Evolutionary conservation across 2,329 filamentous ascomycete species (phyloP).

Genomic region (Penicillium capsulatum): DNA sequence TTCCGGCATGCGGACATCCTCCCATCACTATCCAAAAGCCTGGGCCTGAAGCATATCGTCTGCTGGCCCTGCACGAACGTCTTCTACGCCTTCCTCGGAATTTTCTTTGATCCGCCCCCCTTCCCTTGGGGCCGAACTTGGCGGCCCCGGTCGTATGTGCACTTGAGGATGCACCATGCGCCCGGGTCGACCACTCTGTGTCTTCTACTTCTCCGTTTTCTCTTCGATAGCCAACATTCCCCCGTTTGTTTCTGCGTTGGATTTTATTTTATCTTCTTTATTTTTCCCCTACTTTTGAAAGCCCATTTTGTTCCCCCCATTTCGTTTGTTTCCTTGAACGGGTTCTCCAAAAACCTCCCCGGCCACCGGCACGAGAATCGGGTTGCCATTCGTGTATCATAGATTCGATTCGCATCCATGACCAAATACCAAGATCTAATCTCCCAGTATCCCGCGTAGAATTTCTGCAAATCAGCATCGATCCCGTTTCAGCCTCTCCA

Average conservation of each 20-base stretch:
- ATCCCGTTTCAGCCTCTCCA: not conserved
- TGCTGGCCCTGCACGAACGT: constrained; percentile 22
- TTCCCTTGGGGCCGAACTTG: not conserved
- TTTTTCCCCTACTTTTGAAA: constrained; percentile 24
- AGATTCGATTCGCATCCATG: constrained; percentile 29
- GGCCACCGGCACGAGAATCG: constrained; percentile 15
- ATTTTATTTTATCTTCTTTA: too few relatives aligned
- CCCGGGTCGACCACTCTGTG: constrained; percentile 10
- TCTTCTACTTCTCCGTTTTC: constrained; percentile 18
- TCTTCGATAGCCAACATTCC: constrained; percentile 19
- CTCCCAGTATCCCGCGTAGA: too few relatives aligned
- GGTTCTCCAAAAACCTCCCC: constrained; percentile 22
- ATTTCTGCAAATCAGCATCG: too few relatives aligned
- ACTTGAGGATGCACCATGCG: constrained; percentile 16
- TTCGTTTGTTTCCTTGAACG: constrained; percentile 5
- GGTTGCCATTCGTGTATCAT: constrained; percentile 33
- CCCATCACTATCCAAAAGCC: too few relatives aligned
- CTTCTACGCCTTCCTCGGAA: constrained; percentile 8
- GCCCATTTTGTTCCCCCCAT: constrained; percentile 27
- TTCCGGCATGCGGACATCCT: constrained; percentile 17
- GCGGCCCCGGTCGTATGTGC: not conserved
- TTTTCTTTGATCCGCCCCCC: not conserved
- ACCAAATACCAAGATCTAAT: constrained; percentile 25
- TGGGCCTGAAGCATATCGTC: constrained; percentile 17
- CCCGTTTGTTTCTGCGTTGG: constrained; percentile 10